These are phyloP conservation scores for Eucalyptus marginata DNA, from an alignment of 345 rosid genomes.

Conservation along the genomic window DNA sequence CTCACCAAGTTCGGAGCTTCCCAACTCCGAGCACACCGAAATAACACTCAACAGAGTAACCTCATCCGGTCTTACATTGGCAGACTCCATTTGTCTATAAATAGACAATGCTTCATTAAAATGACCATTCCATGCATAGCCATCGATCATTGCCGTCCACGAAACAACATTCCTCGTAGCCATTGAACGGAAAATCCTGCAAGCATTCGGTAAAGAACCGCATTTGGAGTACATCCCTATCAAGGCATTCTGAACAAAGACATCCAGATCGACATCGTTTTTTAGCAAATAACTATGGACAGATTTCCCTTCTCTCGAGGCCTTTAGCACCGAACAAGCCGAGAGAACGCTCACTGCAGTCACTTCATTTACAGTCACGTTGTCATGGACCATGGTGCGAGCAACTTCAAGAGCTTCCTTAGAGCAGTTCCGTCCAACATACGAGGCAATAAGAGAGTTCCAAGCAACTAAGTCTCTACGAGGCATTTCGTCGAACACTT, in stretches of 20 bases:
- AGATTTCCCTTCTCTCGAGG: conserved; percentile 8
- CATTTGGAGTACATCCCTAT: conserved; percentile 17
- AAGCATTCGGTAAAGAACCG: conserved; percentile 1
- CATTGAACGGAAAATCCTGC: conserved; percentile 3
- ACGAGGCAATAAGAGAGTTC: conserved; percentile 12
- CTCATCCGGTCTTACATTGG: conserved; percentile 16
- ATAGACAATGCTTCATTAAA: conserved; percentile 20
- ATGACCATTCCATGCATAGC: conserved; percentile 3
- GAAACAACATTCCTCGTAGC: conserved; percentile 16
- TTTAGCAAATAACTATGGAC: conserved; percentile 6
- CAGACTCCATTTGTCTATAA: conserved; percentile 17
- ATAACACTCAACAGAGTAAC: conserved; percentile 20
- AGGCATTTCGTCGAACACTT: conserved; percentile 17
- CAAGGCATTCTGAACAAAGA: conserved; percentile 10
- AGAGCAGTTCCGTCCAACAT: background rate
- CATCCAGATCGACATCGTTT: background rate
- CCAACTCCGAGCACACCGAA: conserved; percentile 21
- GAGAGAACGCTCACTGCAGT: conserved; percentile 5
- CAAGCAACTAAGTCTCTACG: conserved; percentile 12
- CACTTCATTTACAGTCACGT: background rate
- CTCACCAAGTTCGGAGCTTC: conserved; percentile 17
- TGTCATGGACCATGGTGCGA: background rate
- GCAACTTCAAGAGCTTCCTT: conserved; percentile 1
- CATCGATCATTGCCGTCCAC: conserved; percentile 19
- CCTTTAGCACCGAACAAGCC: background rate